Base-by-base conservation (phyloP, 2,329 filamentous ascomycete genomes). In the Neoarthrinium moseri region DNA sequence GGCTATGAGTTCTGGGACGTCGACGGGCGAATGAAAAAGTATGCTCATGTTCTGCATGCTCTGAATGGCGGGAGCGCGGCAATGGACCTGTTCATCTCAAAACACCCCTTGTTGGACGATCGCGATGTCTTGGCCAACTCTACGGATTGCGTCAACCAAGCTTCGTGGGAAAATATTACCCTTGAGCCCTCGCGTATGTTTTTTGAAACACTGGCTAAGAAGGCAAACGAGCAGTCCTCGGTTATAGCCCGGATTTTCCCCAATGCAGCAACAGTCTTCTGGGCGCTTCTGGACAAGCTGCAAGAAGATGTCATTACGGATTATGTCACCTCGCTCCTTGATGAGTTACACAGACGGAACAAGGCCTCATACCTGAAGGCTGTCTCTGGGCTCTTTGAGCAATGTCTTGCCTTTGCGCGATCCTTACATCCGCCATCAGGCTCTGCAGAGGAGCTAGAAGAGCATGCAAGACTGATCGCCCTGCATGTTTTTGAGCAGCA, bases 1-100 rank as follows among this genome's bases (percentile, higher is more conserved):
- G 94, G 90, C 4, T 95, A 95, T 55, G 89, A 94, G 63, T 84
- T 83, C 34, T 88, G 87, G 70, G 92, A 99, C 63, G 83, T 95
- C 44, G 87, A 95, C 53, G 91, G 89, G 2, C 78, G 84, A 44
- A 96, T 97, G 92, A 83, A 80, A 55, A 82, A 87, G 59, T 97
- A 96, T 66, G 91, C 91, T 2, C 83, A 90, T 56, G 91, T 99
- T 13, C 71, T 99, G 46, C 83, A 88, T 47, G 79, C 80, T 2
- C 74, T 99, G 35, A 95, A 95, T 62, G 90, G 89, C 21, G 91
- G 90, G 13, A 76, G 78, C 32, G 84, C 86, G 12, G 89, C 83
- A 8, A 75, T 95, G 38, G 90, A 97, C 43, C 74, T 91, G 1
- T 97, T 96, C 62, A 83, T 96, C 45, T 86, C 92, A 46, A 92